A percentile compares a stretch with the other conserved stretches of the same genome.
Conservation (phyloP, 2,329 filamentous ascomycete species). For the Fusarium sp. region DNA sequence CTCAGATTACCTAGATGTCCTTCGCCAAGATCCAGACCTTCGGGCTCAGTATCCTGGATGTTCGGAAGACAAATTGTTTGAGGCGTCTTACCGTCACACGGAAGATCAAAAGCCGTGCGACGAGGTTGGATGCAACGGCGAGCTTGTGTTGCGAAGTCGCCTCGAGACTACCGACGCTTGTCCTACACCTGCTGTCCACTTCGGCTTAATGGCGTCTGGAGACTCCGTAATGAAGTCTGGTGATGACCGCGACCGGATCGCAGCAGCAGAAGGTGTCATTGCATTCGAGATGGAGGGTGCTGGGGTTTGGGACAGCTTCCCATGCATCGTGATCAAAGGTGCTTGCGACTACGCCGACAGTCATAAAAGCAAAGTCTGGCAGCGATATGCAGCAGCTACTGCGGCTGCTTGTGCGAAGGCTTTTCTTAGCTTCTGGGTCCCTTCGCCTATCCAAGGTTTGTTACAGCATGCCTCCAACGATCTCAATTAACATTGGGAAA, state of each 20-base stretch:
- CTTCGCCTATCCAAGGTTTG: too few species aligned
- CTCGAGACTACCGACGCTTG: accelerated
- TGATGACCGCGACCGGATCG: neutral
- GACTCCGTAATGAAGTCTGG: neutral
- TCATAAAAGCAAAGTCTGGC: neutral
- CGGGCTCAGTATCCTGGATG: neutral
- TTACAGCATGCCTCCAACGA: too few species aligned
- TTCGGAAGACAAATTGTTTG: accelerated
- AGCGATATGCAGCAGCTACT: neutral
- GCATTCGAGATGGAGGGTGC: neutral
- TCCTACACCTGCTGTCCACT: neutral
- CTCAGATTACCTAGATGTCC: too few species aligned
- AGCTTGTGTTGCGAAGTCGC: accelerated
- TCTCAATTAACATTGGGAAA: too few species aligned
- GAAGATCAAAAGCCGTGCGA: neutral
- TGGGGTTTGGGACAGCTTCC: neutral
- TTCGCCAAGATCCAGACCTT: too few species aligned
- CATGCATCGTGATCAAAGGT: neutral
- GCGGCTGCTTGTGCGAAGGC: neutral
- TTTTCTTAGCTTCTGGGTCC: too few species aligned
- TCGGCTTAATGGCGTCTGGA: neutral
- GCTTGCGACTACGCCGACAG: neutral
- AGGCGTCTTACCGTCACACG: neutral
- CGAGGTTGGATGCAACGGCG: accelerated
- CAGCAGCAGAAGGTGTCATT: neutral